Conservation (phyloP, 371 early-diverging fungal genomes). For the Mortierella sp. region DNA sequence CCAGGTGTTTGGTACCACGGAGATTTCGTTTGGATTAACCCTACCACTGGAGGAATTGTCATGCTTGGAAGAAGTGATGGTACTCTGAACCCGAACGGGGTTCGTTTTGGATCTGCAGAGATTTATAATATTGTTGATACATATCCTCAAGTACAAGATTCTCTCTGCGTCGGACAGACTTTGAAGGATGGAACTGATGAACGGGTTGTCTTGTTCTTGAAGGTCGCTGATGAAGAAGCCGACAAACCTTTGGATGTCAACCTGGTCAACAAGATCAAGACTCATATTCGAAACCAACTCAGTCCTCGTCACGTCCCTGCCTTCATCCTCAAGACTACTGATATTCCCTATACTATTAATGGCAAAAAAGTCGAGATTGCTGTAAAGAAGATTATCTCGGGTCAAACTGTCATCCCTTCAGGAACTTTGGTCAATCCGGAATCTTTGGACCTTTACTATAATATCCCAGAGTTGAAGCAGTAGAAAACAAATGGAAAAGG, state of each 20-base stretch:
- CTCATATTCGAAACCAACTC: conserved; percentile 84
- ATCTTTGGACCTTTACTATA: conserved; percentile 79
- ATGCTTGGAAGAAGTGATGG: conserved; percentile 97
- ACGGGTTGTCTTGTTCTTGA: conserved; percentile 91
- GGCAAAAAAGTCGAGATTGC: conserved; percentile 99
- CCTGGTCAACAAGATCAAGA: conserved; percentile 70
- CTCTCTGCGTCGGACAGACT: conserved; percentile 83
- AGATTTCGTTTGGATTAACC: conserved; percentile 91
- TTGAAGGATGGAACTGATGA: conserved; percentile 83
- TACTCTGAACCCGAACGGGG: conserved; percentile 96
- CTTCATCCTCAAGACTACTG: conserved; percentile 80
- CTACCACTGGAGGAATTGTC: conserved; percentile 90
- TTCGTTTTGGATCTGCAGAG: conserved; percentile 96
- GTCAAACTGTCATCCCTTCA: conserved; percentile 77
- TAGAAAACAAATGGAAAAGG: background rate
- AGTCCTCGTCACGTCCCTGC: conserved; percentile 97
- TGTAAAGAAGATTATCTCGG: conserved; percentile 92
- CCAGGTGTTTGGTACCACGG: conserved; percentile 95
- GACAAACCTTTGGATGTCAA: conserved; percentile 52
- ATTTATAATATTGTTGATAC: conserved; percentile 90
- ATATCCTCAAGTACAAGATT: conserved; percentile 79
- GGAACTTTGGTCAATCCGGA: conserved; percentile 92
- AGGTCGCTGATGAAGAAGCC: conserved; percentile 68
- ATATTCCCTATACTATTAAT: conserved; percentile 96
- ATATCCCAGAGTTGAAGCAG: conserved; percentile 66